Conservation (phyloP, 2,329 filamentous ascomycete genomes). For the Orbilia javanica region DNA sequence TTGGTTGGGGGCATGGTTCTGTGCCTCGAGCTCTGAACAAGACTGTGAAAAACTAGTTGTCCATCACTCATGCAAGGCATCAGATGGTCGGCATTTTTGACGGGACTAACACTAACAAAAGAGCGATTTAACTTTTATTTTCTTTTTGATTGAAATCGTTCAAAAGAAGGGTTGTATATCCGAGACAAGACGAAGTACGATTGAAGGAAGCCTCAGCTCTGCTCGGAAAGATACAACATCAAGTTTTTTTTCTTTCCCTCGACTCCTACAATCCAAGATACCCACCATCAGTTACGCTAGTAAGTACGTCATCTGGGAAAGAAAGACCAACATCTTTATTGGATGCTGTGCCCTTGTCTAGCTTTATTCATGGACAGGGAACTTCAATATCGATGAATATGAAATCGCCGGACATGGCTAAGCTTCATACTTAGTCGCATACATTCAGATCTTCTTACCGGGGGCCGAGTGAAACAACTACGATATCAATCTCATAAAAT, state of each 20-base stretch:
- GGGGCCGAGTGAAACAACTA: conserved; percentile 57
- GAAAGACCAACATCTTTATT: conserved; percentile 48
- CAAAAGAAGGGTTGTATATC: conserved; percentile 41
- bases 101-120: conserved; percentile 30
- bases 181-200: conserved; percentile 40
- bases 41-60: conserved; percentile 42
- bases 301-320: conserved; percentile 50
- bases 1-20: conserved; percentile 48
- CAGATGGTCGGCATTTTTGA: conserved; percentile 56
- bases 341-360: conserved; percentile 52
- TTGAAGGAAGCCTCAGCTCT: conserved; percentile 49
- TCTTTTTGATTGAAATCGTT: conserved; percentile 26
- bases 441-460: conserved; percentile 56
- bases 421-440: conserved; percentile 56
- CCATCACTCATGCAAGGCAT: conserved; percentile 58
- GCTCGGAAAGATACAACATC: conserved; percentile 57
- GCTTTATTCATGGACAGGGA: conserved; percentile 39
- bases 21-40: conserved; percentile 58
- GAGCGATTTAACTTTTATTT: conserved; percentile 28
- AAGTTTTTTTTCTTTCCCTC: conserved; percentile 10
- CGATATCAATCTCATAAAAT: conserved; percentile 57
- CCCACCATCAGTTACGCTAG: conserved; percentile 50
- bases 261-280: too few species aligned
- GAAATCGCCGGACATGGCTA: conserved; percentile 58
- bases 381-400: conserved; percentile 48